phyloP scores from a whole-genome alignment of 1,139 yeast genomes.

The Yamadazyma dendronema region DNA sequence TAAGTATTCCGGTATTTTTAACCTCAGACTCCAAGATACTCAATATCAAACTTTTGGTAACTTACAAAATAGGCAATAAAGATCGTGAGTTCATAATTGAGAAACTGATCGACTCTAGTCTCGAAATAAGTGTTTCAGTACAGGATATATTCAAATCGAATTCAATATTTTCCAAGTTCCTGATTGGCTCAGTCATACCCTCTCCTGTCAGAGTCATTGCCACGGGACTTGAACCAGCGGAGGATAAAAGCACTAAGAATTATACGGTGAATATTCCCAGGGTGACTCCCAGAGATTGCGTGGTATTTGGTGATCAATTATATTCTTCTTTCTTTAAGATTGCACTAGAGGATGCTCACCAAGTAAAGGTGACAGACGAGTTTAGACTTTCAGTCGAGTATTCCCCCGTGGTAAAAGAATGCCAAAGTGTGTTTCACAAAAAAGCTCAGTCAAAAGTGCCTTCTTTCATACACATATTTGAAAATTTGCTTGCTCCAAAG shows the following conservation, averaged over 20 bases:
- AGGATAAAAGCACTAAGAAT: conserved; percentile 16
- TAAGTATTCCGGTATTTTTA: conserved; percentile 24
- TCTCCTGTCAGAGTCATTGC: conserved; percentile 55
- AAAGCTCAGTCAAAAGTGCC: conserved; percentile 12
- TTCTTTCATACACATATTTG: conserved; percentile 4
- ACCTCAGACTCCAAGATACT: conserved; percentile 26
- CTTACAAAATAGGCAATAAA: conserved; percentile 25
- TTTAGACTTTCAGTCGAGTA: conserved; percentile 46
- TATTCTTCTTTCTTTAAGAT: conserved; percentile 60
- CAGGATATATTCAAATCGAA: conserved; percentile 67
- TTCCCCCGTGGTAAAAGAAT: conserved; percentile 46
- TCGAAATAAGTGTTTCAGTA: conserved; percentile 66
- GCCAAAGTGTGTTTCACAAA: conserved; percentile 14
- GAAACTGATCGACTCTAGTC: conserved; percentile 46
- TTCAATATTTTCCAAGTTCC: conserved; percentile 62
- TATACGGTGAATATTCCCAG: conserved; percentile 35
- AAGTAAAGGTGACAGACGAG: conserved; percentile 28
- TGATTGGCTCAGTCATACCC: conserved; percentile 54
- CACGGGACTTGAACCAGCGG: conserved; percentile 40
- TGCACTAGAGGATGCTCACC: conserved; percentile 20
- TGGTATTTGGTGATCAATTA: conserved; percentile 71
- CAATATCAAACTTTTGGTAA: conserved; percentile 28
- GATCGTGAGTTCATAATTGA: conserved; percentile 23
- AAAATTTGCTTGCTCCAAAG: conserved; percentile 5
- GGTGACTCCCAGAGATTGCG: conserved; percentile 23